Conservation (phyloP, 352 stramenopile species). For the Globisporangium lucens region DNA sequence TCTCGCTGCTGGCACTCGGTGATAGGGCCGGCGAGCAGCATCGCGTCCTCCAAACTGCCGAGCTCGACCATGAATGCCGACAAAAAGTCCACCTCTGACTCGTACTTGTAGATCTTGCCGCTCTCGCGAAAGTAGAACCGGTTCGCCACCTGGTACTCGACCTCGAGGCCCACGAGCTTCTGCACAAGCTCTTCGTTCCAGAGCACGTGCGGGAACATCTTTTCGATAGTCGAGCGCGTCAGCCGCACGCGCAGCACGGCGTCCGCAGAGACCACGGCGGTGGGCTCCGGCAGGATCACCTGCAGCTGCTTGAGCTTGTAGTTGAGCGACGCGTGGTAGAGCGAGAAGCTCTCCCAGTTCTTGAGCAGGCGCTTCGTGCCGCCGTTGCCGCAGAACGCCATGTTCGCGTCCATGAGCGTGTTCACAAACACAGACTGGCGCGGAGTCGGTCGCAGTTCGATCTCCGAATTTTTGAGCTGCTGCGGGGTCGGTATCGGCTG, state of each 20-base stretch:
- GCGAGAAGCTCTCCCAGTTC: constrained; percentile 16
- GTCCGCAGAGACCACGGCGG: constrained; percentile 19
- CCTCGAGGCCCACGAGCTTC: constrained; percentile 21
- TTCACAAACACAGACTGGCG: constrained; percentile 13
- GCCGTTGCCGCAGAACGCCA: constrained; percentile 17
- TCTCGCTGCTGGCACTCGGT: constrained; percentile 7
- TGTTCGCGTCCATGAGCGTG: constrained; percentile 13
- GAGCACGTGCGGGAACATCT: constrained; percentile 37
- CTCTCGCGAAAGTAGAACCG: constrained; percentile 19
- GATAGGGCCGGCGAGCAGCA: constrained; percentile 10
- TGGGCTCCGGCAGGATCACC: constrained; percentile 15
- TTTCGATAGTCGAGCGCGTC: constrained; percentile 27
- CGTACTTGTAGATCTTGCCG: constrained; percentile 15
- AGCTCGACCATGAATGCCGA: constrained; percentile 16
- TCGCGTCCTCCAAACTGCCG: constrained; percentile 18
- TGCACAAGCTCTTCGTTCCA: constrained; percentile 22
- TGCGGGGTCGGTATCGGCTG: background rate
- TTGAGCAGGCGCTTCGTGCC: constrained; percentile 12
- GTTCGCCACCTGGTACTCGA: constrained; percentile 15
- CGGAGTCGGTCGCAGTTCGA: constrained; percentile 11
- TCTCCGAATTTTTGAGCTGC: background rate
- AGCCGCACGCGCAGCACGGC: constrained; percentile 24
- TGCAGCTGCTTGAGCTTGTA: constrained; percentile 22
- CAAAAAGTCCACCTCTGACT: constrained; percentile 18
- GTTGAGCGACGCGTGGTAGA: constrained; percentile 18